Evolutionary conservation across 1,139 yeast genomes (phyloP).

Genomic region (Magnusiomyces suaveolens): DNA sequence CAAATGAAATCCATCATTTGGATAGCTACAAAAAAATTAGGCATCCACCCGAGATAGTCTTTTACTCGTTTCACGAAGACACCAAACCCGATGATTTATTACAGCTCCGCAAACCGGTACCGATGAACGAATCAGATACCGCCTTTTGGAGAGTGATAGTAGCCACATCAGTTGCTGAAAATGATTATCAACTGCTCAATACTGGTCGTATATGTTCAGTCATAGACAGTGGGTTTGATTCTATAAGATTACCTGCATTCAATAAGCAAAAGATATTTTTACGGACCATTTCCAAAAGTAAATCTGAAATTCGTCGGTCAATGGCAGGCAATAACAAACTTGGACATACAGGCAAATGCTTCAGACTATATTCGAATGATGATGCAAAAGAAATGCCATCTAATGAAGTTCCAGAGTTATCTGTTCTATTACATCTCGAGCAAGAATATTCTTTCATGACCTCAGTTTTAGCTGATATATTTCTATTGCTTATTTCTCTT

Average conservation of each 20-base stretch:
- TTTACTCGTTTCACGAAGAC: conserved; percentile 2
- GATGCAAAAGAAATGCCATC: conserved; percentile 70
- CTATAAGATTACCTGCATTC: neutral
- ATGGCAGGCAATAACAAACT: conserved; percentile 45
- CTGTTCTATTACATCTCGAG: neutral
- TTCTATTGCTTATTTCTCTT: conserved; percentile 23
- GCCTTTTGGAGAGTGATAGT: conserved; percentile 73
- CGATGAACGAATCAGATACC: conserved; percentile 46
- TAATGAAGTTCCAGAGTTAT: conserved; percentile 63
- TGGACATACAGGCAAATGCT: conserved; percentile 68
- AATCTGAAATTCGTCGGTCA: conserved; percentile 17
- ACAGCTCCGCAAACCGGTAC: neutral
- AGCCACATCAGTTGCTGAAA: conserved; percentile 72
- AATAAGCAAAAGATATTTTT: conserved; percentile 1
- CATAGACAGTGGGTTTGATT: conserved; percentile 12
- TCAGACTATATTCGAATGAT: conserved; percentile 76
- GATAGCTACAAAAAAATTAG: neutral
- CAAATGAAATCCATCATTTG: conserved; percentile 23
- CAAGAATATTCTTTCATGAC: conserved; percentile 24
- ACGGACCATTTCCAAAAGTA: conserved; percentile 18
- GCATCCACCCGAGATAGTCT: neutral
- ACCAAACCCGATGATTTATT: neutral
- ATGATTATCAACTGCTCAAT: conserved; percentile 8
- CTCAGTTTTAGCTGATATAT: conserved; percentile 60
- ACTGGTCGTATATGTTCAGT: conserved; percentile 8